phyloP scores from a whole-genome alignment of 805 yeast species.

The Isabelozyma heimii region DNA sequence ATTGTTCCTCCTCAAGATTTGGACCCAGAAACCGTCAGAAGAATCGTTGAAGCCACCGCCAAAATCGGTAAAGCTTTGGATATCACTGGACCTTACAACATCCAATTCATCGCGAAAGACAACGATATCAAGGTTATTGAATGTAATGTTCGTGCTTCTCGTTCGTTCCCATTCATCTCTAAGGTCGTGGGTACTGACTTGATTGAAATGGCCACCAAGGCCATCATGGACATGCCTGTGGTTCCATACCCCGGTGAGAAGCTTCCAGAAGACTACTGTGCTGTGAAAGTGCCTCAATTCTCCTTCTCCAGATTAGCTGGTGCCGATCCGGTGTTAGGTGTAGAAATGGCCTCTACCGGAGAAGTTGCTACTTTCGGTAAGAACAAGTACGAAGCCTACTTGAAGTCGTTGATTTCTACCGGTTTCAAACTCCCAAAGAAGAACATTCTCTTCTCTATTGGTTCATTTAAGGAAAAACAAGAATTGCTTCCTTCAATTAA shows the following conservation, averaged over 20 bases:
- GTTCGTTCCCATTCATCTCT: constrained; percentile 98
- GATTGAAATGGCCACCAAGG: constrained; percentile 96
- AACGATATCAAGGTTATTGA: constrained; percentile 96
- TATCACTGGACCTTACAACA: constrained; percentile 96
- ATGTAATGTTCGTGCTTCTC: constrained; percentile 98
- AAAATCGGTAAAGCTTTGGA: constrained; percentile 93
- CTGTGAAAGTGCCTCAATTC: constrained; percentile 96
- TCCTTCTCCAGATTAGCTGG: constrained; percentile 98
- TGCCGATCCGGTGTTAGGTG: constrained; percentile 98
- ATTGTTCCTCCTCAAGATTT: constrained; percentile 96
- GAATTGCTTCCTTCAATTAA: constrained; percentile 87
- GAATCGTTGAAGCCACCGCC: constrained; percentile 94
- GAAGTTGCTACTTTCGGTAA: constrained; percentile 94
- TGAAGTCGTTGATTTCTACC: constrained; percentile 90
- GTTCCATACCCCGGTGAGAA: constrained; percentile 87
- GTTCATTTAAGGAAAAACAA: constrained; percentile 94
- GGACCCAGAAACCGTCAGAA: constrained; percentile 82
- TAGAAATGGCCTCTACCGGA: constrained; percentile 99
- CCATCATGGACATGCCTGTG: constrained; percentile 84
- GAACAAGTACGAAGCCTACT: constrained; percentile 94
- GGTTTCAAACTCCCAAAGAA: constrained; percentile 95
- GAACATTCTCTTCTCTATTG: constrained; percentile 89
- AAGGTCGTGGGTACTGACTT: constrained; percentile 95
- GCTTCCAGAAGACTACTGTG: constrained; percentile 91
- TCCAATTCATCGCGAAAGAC: constrained; percentile 94